Base-by-base conservation (phyloP, 441 rosid species). In the Pelargonium australe region DNA sequence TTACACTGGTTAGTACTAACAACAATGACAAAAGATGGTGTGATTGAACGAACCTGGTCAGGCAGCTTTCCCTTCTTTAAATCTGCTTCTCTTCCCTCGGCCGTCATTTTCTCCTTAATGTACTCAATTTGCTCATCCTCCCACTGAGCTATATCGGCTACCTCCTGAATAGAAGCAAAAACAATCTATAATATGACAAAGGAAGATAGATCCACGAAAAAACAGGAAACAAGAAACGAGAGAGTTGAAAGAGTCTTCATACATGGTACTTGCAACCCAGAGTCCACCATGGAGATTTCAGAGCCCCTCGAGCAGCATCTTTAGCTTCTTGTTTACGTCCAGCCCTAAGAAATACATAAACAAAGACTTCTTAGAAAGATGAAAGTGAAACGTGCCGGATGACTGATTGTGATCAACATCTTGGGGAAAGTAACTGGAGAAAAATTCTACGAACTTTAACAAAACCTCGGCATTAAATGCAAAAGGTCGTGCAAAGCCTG, bases 211-310 rank as follows among this genome's bases (percentile, higher is more conserved):
- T 17, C 34, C 43, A 19, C 5, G 61, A 67, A 55, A 11, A 16
- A 55, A 64, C 64, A 20, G 53, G 1, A 20, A 20, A 20, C 0
- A 20, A 1, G 68, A 55, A 73, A 62, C 25, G 61, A 68, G 58
- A 28, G 41, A 19, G 11, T 7, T 11, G 12, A 17, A 43, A 74
- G 20, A 14, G 74, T 64, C 34, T 4, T 76, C 19, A 45, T 89
- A 76, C 96, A 83, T 85, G 77, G 53, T 88, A 92, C 60, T 84
- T 72, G 79, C 93, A 89, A 66, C 96, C 96, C 75, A 89, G 80
- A 5, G 92, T 86, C 97, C 95, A 92, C 96, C 97, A 92, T 51
- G 92, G 92, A 66, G 95, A 87, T 80, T 84, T 89, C 68, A 92
- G 73, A 73, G 96, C 91, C 60, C 85, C 90, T 80, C 98, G 86